Evolutionary conservation across 306 rosid genomes (phyloP).

Genomic region (Cicer bijugum): DNA sequence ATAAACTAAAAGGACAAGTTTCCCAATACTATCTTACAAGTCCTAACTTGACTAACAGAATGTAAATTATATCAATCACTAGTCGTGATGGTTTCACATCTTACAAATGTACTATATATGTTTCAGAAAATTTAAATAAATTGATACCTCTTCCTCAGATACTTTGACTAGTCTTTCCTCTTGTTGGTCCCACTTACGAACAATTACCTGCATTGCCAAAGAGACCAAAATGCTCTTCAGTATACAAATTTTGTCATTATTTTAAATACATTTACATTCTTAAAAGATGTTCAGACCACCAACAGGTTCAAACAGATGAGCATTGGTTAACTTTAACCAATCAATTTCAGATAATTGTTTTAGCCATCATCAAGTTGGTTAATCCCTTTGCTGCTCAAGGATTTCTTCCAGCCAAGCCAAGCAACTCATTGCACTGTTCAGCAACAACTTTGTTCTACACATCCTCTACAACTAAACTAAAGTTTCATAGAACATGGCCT

Average conservation of each 20-base stretch:
- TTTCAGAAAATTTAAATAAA: conserved; percentile 30
- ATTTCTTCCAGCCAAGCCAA: too few species aligned
- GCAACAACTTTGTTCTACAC: too few species aligned
- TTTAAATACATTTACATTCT: conserved; percentile 1
- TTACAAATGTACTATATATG: conserved; percentile 1
- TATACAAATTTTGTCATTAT: conserved; percentile 8
- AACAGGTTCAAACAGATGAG: conserved; percentile 17
- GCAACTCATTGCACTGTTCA: too few species aligned
- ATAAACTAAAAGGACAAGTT: conserved; percentile 24
- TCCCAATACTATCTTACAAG: conserved; percentile 19
- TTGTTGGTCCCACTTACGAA: conserved; percentile 77
- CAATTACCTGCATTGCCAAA: conserved; percentile 62
- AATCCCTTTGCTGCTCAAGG: too few species aligned
- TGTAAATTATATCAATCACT: conserved; percentile 22
- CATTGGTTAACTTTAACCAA: not conserved
- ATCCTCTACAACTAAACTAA: too few species aligned
- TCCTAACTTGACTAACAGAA: conserved; percentile 17
- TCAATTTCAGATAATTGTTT: conserved; percentile 4
- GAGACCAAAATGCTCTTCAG: conserved; percentile 24
- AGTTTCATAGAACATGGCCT: too few species aligned
- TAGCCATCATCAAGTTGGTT: conserved; percentile 18
- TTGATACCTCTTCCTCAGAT: conserved; percentile 76
- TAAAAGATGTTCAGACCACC: conserved; percentile 14
- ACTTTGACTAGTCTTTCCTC: conserved; percentile 70
- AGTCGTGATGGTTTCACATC: conserved; percentile 1